Evolutionary conservation across 352 stramenopile genomes (phyloP).

Genomic region (Pythium brassicae): DNA sequence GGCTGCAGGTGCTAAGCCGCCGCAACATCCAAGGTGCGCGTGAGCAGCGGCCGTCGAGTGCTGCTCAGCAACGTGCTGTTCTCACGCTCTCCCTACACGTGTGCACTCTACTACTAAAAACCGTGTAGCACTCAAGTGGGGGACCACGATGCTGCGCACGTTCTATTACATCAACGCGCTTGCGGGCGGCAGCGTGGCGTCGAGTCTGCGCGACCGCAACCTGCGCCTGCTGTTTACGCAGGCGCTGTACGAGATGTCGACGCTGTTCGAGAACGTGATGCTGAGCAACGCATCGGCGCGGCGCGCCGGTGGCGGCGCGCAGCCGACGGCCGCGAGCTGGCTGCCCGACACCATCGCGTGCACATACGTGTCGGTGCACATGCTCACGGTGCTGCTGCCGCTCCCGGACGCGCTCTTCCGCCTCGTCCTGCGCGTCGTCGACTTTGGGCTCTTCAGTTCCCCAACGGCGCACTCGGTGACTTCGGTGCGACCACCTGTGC

Average conservation of each 20-base stretch:
- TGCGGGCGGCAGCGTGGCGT: conserved; percentile 40
- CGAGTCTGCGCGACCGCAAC: conserved; percentile 58
- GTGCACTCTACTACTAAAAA: no score
- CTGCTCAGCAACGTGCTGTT: no score
- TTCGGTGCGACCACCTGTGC: conserved; percentile 19
- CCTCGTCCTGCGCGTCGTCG: conserved; percentile 36
- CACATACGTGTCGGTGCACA: conserved; percentile 55
- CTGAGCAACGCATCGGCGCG: neutral
- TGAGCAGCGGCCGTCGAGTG: no score
- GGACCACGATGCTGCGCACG: conserved; percentile 63
- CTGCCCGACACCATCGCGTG: conserved; percentile 50
- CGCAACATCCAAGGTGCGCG: conserved; percentile 61
- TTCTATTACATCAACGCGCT: conserved; percentile 83
- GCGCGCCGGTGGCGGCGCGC: conserved; percentile 1
- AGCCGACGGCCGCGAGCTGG: conserved; percentile 19
- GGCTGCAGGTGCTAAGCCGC: conserved; percentile 71
- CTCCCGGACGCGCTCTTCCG: conserved; percentile 78
- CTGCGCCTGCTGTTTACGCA: conserved; percentile 70
- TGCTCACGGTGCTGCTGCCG: conserved; percentile 67
- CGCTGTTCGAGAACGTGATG: conserved; percentile 48
- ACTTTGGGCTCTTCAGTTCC: conserved; percentile 49
- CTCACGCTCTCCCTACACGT: no score
- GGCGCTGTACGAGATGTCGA: conserved; percentile 60
- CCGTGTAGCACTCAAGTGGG: conserved; percentile 71
- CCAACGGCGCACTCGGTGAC: conserved; percentile 35